Percentiles rank a stretch among this genome's conserved stretches.
phyloP scores from a whole-genome alignment of 495 filamentous ascomycete species.

The Xylaria acuta region DNA sequence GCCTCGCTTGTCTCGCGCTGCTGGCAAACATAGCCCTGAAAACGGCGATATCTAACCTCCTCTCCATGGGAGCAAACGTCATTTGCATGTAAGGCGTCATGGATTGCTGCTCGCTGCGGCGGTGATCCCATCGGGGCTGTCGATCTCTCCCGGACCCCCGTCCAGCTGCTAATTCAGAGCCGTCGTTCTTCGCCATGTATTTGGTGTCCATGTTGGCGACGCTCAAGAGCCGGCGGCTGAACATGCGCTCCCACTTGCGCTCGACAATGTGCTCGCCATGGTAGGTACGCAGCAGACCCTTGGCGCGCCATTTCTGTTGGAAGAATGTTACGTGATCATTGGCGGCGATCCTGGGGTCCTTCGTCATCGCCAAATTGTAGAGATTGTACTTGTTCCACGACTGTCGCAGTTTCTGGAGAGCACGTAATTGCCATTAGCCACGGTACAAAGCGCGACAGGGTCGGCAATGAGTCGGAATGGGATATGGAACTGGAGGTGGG shows the following conservation, averaged over 20 bases:
- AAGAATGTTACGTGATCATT: slow-evolving; percentile 70
- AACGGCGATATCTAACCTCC: slow-evolving; percentile 88
- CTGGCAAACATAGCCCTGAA: slow-evolving; percentile 93
- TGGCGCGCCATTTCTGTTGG: slow-evolving; percentile 97
- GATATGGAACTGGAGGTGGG: not conserved
- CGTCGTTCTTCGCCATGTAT: slow-evolving; percentile 78
- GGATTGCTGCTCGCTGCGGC: not conserved
- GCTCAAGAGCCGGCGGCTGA: slow-evolving; percentile 74
- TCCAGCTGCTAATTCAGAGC: slow-evolving; percentile 78
- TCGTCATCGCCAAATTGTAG: slow-evolving; percentile 73
- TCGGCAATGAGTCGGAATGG: not conserved
- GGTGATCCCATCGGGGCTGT: slow-evolving; percentile 12
- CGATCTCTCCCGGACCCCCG: slow-evolving; percentile 73
- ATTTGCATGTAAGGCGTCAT: slow-evolving; percentile 87
- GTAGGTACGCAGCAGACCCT: slow-evolving; percentile 80
- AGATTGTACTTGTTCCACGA: slow-evolving; percentile 98
- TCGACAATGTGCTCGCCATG: slow-evolving; percentile 94
- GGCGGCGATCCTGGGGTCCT: slow-evolving; percentile 39
- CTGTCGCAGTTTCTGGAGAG: slow-evolving; percentile 82
- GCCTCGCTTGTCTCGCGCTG: slow-evolving; percentile 90
- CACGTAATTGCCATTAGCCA: slow-evolving; percentile 10
- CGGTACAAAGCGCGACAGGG: not conserved
- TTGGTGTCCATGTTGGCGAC: slow-evolving; percentile 83
- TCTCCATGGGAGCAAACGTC: slow-evolving; percentile 88
- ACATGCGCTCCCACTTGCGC: slow-evolving; percentile 90